These are phyloP conservation scores for Knoxdaviesia capensis DNA, from an alignment of 2,329 filamentous ascomycete genomes.

Conservation along the genomic window DNA sequence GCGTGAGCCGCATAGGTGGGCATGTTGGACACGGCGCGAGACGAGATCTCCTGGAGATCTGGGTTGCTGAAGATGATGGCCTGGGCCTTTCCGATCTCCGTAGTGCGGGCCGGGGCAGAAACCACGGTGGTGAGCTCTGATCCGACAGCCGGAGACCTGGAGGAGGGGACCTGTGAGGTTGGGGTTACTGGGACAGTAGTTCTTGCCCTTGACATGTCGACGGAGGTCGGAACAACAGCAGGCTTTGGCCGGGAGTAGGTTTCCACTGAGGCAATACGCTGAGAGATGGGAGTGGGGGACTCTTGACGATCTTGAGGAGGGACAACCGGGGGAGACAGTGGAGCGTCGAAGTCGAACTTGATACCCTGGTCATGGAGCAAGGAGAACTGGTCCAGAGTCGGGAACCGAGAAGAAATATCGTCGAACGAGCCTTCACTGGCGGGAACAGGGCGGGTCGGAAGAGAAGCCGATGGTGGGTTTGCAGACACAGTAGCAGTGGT, in stretches of 20 bases:
- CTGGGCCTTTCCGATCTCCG: slow-evolving; percentile 37
- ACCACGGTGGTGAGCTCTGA: slow-evolving; percentile 5
- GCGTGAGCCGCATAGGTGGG: slow-evolving; percentile 10
- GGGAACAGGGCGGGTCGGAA: no score
- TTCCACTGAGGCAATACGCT: slow-evolving; percentile 26
- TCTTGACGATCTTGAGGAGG: no score
- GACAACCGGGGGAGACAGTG: slow-evolving; percentile 16
- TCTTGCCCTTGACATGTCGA: background rate
- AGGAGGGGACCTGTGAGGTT: no score
- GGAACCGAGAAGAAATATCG: slow-evolving; percentile 70
- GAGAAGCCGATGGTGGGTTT: no score
- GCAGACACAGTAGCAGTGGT: no score
- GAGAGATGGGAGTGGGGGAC: slow-evolving; percentile 33
- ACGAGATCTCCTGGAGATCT: slow-evolving; percentile 36
- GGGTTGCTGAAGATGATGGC: slow-evolving; percentile 43
- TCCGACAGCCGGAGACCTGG: no score
- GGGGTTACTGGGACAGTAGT: background rate
- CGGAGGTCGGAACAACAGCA: background rate
- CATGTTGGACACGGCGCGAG: slow-evolving; percentile 15
- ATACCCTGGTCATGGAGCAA: slow-evolving; percentile 66
- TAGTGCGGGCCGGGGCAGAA: slow-evolving; percentile 19
- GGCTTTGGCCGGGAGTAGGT: no score
- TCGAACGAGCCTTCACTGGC: slow-evolving; percentile 21
- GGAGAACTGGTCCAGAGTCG: slow-evolving; percentile 82
- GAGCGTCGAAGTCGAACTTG: slow-evolving; percentile 64